A percentile compares a stretch with the other conserved stretches of the same genome.
Conservation (phyloP, 176 grass and related monocot species). For the barley (Hordeum vulgare) region DNA sequence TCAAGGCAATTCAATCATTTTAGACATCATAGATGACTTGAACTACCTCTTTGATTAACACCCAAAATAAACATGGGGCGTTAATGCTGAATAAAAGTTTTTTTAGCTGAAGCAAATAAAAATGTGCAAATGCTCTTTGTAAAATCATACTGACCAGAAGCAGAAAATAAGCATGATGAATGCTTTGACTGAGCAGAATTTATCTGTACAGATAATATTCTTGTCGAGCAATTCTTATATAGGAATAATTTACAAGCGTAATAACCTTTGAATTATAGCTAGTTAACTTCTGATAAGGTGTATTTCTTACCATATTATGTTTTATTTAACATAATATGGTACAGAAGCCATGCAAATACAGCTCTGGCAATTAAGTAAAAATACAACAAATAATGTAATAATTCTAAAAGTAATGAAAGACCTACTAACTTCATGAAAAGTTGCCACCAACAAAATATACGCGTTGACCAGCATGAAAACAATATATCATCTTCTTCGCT, state of each 20-base stretch:
- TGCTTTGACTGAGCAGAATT: conserved; percentile 6
- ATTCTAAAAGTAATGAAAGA: too few species aligned
- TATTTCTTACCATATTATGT: too few species aligned
- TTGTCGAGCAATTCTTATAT: neutral
- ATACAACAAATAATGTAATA: too few species aligned
- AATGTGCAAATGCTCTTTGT: neutral
- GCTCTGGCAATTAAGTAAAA: too few species aligned
- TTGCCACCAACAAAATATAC: too few species aligned
- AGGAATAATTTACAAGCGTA: neutral
- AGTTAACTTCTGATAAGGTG: neutral
- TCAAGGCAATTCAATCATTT: neutral
- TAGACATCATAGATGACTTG: neutral
- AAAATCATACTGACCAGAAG: neutral
- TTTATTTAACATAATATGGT: too few species aligned
- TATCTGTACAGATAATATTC: neutral
- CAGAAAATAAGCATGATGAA: neutral
- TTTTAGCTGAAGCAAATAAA: neutral
- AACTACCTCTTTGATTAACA: neutral
- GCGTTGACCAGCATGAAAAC: too few species aligned
- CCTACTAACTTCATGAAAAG: too few species aligned
- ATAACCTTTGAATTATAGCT: neutral
- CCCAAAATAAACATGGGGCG: neutral
- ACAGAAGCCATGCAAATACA: too few species aligned
- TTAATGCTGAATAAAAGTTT: neutral
- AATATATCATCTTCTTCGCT: too few species aligned